Evolutionary conservation across 345 rosid species (phyloP), one percentile per base, ranked within the genome.

Genomic region (Eucalyptus dawsonii): DNA sequence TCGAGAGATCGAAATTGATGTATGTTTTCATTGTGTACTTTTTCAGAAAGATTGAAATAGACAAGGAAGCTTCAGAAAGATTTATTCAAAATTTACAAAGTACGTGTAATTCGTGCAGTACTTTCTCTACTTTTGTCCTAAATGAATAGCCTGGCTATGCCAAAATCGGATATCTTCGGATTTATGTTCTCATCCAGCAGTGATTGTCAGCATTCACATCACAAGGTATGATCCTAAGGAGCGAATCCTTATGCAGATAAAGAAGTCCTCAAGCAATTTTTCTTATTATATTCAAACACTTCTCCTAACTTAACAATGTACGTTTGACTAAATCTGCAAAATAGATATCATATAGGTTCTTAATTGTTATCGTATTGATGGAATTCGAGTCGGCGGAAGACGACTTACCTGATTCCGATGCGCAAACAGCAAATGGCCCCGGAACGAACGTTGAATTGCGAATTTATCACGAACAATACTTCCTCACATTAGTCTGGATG

Each of bases 1-100:
- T 62, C 16, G 2, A 29, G 72, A 62, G 15, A 62, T 27, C 1
- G 34, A 62, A 62, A 62, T 14, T 62, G 72, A 19, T 29, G 37
- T 29, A 2, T 29, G 72, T 29, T 14, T 6, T 62, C 17, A 14
- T 29, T 62, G 72, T 29, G 15, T 62, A 13, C 37, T 29, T 62
- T 62, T 13, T 6, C 2, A 29, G 34, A 62, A 62, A 62, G 37
- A 14, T 29, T 6, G 37, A 14, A 29, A 29, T 0, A 62, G 17
- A 29, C 19, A 29, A 62, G 0, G 3, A 13, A 62, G 37, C 72
- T 13, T 12, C 15, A 12, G 17, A 9, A 25, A 62, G 2, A 12
- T 29, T 11, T 62, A 13, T 62, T 62, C 16, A 5, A 62, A 62
- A 62, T 1, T 62, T 29, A 27, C 0, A 29, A 62, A 62, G 34